Base-by-base conservation (phyloP, 2,329 filamentous ascomycete species). In the Ascochyta rabiei region DNA sequence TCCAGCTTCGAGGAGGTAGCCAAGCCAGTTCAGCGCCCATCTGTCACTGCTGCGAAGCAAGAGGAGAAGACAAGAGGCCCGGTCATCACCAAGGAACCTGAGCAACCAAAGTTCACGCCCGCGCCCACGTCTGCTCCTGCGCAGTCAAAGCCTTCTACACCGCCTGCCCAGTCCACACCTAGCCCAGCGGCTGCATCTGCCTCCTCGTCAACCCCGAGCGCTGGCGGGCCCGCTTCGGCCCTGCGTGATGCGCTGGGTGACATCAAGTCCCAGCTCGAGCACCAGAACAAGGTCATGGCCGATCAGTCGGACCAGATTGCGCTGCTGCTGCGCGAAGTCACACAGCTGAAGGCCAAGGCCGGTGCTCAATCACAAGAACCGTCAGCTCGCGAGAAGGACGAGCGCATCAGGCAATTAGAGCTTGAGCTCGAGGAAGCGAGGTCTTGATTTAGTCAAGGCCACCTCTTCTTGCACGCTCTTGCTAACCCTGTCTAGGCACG, bases 1-100 rank as follows among this genome's bases (percentile, higher is more conserved):
- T 93, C 90, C 1, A 91, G 88, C 77, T 97, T 97, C 63, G 93
- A 97, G 71, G 91, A 96, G 71, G 83, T 95, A 28, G 76, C 88
- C 28, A 91, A 91, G 71, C 90, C 91, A 18, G 78, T 84, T 10
- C 88, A 90, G 64, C 87, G 89, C 41, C 78, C 78, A 19, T 62
- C 71, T 3, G 66, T 66, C 28, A 70, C 73, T 8, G 65, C 72
- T 31, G 59, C 69, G 2, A 70, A 70, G 28, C 72, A 74, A 51
- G 76, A 79, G 62, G 72, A 77, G 61, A 77, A 77, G 66, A 71
- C 72, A 5, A 64, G 60, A 18, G 63, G 69, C 2, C 71, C 71
- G 6, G 64, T 63, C 19, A 68, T 72, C 12, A 67, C 57, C 39
- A 71, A 69, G 49, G 71, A 70, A 13, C 67, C 81, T 31, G 82